Base-by-base conservation (phyloP, 352 stramenopile species). In the Pythium aristosporum region DNA sequence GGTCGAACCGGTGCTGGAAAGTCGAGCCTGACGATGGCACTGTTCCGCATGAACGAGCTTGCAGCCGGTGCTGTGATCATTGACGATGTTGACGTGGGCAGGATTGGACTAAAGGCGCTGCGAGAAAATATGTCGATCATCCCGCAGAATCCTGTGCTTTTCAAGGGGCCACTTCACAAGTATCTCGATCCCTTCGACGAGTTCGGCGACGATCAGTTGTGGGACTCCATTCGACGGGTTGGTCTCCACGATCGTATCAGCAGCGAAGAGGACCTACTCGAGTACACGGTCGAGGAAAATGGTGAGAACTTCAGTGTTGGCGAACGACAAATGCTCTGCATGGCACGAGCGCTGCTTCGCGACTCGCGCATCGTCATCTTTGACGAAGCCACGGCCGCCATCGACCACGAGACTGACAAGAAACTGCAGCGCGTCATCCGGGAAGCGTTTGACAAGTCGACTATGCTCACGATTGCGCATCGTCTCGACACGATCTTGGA, bases 241-340 rank as follows among this genome's bases (percentile, higher is more conserved):
- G 71, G 74, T 16, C 61, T 83, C 30, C 20, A 23, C 23, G 68
- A 82, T 87, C 94, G 71, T 44, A 83, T 94, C 42, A 23, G 21
- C 34, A 37, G 42, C 32, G 56, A 63, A 48, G 30, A 16, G 13
- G 56, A 44, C 30, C 30, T n/a, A 32, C 72, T 98, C 5, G 71
- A 93, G 43, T 77, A 74, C 60, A 44, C 69, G 5, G 86, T 99
- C 8, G 86, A 96, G 49, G 93, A 99, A 59, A 93, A 92, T 30
- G 97, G 96, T 15, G 76, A 75, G n/a, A 99, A 99, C 72, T 98
- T 97, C 39, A 93, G 72, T 55, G 88, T 98, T n/a, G 37, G 54
- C 7, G 89, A 61, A 25, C 30, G 23, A 2, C 54, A 61, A 28
- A 43, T 61, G 54, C 28, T 61, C 3, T 61, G 41, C 65, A 75